Percentiles rank a stretch among this genome's conserved stretches.
These are phyloP conservation scores for Schizophyllum commune DNA, from an alignment of 1,284 basidiomycete species.

Conservation along the genomic window DNA sequence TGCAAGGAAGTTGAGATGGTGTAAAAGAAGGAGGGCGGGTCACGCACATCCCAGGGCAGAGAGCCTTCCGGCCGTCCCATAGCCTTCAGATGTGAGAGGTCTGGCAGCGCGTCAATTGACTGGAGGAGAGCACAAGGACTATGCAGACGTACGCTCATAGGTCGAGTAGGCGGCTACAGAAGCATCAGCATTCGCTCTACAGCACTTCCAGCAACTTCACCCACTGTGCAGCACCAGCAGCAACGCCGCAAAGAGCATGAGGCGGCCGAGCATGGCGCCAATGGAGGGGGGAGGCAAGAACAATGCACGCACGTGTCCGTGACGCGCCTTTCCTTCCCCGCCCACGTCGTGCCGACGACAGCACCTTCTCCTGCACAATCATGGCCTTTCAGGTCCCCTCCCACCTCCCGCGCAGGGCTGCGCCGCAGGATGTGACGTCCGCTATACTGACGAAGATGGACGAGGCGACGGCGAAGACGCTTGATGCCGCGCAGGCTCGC, in stretches of 20 bases:
- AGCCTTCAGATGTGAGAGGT: constrained; percentile 67
- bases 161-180: constrained; percentile 34
- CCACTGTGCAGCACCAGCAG: not conserved
- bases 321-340: constrained; percentile 10
- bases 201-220: not conserved
- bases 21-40: not conserved
- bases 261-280: constrained; percentile 34
- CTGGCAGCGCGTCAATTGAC: constrained; percentile 26
- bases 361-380: not conserved
- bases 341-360: constrained; percentile 16
- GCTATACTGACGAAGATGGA: constrained; percentile 63
- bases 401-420: constrained; percentile 52
- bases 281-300: constrained; percentile 6
- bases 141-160: constrained; percentile 52
- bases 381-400: constrained; percentile 70
- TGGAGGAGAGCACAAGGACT: constrained; percentile 5
- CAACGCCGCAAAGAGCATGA: constrained; percentile 34
- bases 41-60: constrained; percentile 52
- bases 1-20: constrained; percentile 21
- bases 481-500: constrained; percentile 51
- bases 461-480: constrained; percentile 43
- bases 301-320: not conserved
- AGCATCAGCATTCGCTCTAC: constrained; percentile 1
- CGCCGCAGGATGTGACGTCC: constrained; percentile 56
- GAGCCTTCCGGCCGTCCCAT: constrained; percentile 59